Evolutionary conservation across 2,329 filamentous ascomycete species (phyloP).

Genomic region (Aspergillus novoparasiticus): DNA sequence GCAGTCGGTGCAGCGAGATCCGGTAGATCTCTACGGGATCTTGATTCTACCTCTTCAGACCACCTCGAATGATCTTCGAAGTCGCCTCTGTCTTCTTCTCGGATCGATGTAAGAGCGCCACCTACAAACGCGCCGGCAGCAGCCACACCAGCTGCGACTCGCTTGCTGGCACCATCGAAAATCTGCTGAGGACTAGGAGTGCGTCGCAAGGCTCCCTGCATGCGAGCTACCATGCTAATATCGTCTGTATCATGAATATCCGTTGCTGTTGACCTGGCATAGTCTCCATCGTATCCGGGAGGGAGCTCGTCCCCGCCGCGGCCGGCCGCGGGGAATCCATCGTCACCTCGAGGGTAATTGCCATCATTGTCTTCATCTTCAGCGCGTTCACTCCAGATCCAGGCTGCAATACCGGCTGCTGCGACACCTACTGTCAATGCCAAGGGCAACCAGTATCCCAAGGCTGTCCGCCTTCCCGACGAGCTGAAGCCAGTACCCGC

Average conservation of each 20-base stretch:
- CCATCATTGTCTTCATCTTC: conserved; percentile 71
- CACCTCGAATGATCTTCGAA: conserved; percentile 87
- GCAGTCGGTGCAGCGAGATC: conserved; percentile 26
- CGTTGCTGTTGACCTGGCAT: conserved; percentile 38
- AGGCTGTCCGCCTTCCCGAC: conserved; percentile 42
- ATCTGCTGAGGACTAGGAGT: conserved; percentile 88
- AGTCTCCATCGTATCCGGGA: conserved; percentile 32
- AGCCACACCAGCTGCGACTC: conserved; percentile 77
- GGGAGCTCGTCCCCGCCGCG: conserved; percentile 28
- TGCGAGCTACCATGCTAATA: conserved; percentile 69
- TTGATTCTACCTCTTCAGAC: conserved; percentile 83
- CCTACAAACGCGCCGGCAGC: conserved; percentile 82
- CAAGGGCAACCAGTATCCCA: conserved; percentile 84
- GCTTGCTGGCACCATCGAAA: conserved; percentile 79
- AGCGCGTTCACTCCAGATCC: conserved; percentile 89
- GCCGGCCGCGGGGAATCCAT: conserved; percentile 28
- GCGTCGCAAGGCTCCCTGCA: conserved; percentile 78
- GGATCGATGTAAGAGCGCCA: conserved; percentile 78
- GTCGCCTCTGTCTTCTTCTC: conserved; percentile 78
- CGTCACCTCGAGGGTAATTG: conserved; percentile 51
- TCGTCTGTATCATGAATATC: conserved; percentile 47
- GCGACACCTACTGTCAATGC: conserved; percentile 85
- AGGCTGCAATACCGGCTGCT: conserved; percentile 81
- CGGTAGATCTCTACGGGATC: conserved; percentile 44
- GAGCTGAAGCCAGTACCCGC: conserved; percentile 45